These are phyloP conservation scores for Coniochaeta sp. DNA, from an alignment of 2,329 filamentous ascomycete genomes.

Conservation along the genomic window DNA sequence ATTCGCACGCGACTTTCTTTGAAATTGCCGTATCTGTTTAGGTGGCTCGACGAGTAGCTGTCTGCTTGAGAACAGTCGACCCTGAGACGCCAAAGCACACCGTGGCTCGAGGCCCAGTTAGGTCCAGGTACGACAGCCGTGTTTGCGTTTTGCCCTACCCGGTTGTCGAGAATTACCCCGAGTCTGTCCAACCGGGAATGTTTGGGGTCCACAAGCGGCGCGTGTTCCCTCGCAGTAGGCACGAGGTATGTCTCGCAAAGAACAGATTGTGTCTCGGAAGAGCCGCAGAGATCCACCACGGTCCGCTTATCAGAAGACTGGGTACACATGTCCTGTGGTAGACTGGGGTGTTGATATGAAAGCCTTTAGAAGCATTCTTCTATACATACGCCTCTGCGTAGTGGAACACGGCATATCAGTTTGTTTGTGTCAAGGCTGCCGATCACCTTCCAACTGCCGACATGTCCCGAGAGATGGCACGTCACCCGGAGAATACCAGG, in stretches of 20 bases:
- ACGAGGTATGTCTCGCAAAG: too few species aligned
- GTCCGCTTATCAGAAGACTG: too few species aligned
- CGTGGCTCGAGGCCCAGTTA: not conserved
- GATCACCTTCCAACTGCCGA: not conserved
- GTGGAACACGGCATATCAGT: not conserved
- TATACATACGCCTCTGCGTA: too few species aligned
- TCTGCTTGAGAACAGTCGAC: too few species aligned
- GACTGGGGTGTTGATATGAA: too few species aligned
- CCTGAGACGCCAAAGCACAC: too few species aligned
- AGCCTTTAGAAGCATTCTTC: too few species aligned
- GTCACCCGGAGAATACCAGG: not conserved
- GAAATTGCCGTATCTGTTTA: too few species aligned
- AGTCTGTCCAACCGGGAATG: not conserved
- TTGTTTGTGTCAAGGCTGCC: not conserved
- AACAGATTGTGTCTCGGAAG: not conserved
- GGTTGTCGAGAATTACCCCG: not conserved
- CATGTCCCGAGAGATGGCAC: not conserved
- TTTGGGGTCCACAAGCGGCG: not conserved
- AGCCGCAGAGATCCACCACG: not conserved
- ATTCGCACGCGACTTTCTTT: too few species aligned
- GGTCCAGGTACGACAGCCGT: not conserved
- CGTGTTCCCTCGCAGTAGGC: not conserved
- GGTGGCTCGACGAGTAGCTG: too few species aligned
- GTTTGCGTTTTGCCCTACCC: not conserved
- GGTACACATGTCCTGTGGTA: too few species aligned